Base-by-base conservation (phyloP, 2,329 filamentous ascomycete genomes). In the Fusarium piperis region DNA sequence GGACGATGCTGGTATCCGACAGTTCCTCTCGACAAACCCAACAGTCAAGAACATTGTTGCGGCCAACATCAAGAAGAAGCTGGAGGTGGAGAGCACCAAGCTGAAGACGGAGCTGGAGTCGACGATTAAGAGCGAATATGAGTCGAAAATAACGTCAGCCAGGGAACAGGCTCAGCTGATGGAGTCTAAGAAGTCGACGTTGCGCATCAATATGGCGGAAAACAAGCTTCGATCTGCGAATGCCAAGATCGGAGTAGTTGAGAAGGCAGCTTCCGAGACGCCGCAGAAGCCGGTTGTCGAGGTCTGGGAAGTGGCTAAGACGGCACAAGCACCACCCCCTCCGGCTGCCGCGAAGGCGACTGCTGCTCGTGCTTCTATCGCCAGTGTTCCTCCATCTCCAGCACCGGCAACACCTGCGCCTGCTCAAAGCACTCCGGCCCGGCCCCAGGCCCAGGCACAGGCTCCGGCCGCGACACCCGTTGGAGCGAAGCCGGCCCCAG, bases 301-400 rank as follows among this genome's bases (percentile, higher is more conserved):
- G 80, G 95, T 98, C 0, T 98, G 94, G 93, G 90, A 92, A 70
- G 84, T 93, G 60, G 94, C 92, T 0, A 95, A 95, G 81, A 85
- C 59, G 20, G 77, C 81, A 23, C 78, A 79, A 41, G 73, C 79
- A 16, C 73, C 77, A n/a, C 76, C 78, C 6, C 69, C 76, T 7
- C 67, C 76, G 28, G 68, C 74, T 11, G 59, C 62, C 13, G 75
- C 48, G 48, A 78, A 77, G 62, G 64, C 74, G 11, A 67, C 73
- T 12, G 76, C 77, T 3, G 71, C 57, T 11, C 71, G 70, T 39
- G 78, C 76, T 53, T 72, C 76, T 13, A 65, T 61, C 18, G 65
- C 74, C 20, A 74, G 71, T 11, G 63, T 71, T 15, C 73, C 74
- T 6, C 57, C 77, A 56, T 69, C 75, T 16, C 74, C 74, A 57